A percentile compares a stretch with the other conserved stretches of the same genome.
Conservation (phyloP, 208 protist genomes). For the Leishmania lainsoni region DNA sequence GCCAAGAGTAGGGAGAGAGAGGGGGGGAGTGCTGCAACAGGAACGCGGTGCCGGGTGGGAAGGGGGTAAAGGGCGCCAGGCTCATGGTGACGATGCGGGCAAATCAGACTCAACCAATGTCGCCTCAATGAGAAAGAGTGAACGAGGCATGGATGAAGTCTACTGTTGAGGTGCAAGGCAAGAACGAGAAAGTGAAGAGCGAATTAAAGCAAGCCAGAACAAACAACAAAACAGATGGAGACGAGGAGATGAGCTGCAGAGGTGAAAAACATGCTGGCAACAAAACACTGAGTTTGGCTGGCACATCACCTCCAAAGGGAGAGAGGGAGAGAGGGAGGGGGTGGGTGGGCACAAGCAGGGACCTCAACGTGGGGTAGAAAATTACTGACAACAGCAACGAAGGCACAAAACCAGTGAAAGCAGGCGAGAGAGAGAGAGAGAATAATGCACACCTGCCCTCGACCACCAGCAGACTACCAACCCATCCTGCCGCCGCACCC, state of each 20-base stretch:
- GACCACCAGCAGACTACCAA: neutral
- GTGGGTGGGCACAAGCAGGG: neutral
- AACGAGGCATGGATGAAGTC: too few relatives aligned
- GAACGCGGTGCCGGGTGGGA: neutral
- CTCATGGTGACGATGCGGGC: too few relatives aligned
- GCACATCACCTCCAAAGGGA: neutral
- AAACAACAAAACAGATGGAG: neutral
- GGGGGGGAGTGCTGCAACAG: neutral
- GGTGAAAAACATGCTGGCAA: neutral
- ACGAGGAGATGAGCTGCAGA: neutral
- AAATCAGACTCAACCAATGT: too few relatives aligned
- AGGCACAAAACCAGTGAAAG: neutral
- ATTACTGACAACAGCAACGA: neutral
- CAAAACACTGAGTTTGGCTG: neutral
- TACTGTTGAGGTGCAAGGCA: too few relatives aligned
- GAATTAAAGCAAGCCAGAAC: neutral
- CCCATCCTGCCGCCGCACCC: neutral
- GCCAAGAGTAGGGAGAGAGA: too few relatives aligned
- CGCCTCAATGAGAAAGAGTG: too few relatives aligned
- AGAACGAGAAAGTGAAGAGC: neutral
- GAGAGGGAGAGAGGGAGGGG: too few relatives aligned
- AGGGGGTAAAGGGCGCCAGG: too few relatives aligned
- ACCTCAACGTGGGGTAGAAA: neutral
- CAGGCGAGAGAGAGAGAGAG: neutral
- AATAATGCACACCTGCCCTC: neutral